Percentiles rank a stretch among this genome's conserved stretches.
These are phyloP conservation scores for Phytophthora brassicae DNA, from an alignment of 352 stramenopile genomes.

Conservation along the genomic window DNA sequence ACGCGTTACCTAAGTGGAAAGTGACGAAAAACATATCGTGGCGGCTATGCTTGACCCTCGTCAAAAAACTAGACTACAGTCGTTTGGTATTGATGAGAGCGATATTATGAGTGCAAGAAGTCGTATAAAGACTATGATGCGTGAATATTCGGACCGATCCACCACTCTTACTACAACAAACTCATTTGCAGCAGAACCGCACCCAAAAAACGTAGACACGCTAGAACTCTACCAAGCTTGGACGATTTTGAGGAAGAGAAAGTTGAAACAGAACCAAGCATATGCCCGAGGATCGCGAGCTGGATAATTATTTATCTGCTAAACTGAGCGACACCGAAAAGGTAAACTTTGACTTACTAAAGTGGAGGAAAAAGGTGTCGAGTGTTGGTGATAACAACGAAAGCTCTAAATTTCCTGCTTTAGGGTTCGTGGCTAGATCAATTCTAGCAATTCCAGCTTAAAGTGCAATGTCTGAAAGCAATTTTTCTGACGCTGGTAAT, in stretches of 20 bases:
- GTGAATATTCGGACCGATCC: too few species aligned
- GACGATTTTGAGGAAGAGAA: too few species aligned
- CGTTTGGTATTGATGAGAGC: not conserved
- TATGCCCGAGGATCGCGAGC: too few species aligned
- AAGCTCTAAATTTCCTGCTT: not conserved
- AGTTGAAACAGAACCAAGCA: too few species aligned
- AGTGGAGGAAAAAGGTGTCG: not conserved
- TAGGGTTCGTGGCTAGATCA: not conserved
- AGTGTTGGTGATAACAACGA: not conserved
- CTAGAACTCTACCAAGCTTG: too few species aligned
- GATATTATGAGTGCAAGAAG: not conserved
- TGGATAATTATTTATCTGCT: too few species aligned
- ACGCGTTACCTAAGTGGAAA: not conserved
- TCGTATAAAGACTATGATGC: not conserved
- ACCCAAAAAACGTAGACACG: too few species aligned
- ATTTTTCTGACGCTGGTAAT: too few species aligned
- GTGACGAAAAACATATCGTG: not conserved
- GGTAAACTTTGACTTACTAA: not conserved
- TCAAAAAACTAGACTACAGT: not conserved
- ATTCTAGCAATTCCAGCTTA: not conserved
- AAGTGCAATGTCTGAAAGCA: not conserved
- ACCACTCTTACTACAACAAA: too few species aligned
- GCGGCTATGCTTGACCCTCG: not conserved
- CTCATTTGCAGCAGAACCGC: too few species aligned
- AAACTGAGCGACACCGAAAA: too few species aligned